These are phyloP conservation scores for Sporothrix inflata DNA, from an alignment of 2,329 filamentous ascomycete species.

Conservation along the genomic window DNA sequence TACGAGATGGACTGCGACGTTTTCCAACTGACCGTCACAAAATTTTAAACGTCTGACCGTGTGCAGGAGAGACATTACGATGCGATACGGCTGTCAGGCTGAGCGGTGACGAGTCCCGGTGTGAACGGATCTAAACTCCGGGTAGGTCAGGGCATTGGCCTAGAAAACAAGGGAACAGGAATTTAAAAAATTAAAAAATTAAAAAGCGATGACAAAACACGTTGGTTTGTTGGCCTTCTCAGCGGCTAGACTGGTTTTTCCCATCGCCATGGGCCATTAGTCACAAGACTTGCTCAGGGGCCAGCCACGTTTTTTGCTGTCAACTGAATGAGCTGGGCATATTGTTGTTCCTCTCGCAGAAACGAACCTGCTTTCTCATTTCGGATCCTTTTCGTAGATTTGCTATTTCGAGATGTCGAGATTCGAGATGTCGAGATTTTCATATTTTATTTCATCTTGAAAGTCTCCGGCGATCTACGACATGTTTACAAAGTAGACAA, in stretches of 20 bases:
- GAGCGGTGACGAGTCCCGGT: no score
- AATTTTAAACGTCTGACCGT: no score
- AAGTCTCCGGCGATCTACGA: not conserved
- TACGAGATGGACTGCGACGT: no score
- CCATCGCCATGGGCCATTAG: not conserved
- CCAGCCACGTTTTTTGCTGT: not conserved
- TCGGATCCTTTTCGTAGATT: not conserved
- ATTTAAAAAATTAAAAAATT: no score
- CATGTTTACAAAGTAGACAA: not conserved
- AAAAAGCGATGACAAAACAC: not conserved
- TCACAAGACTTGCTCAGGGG: not conserved
- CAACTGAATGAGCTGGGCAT: not conserved
- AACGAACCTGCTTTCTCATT: not conserved
- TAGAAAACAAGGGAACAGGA: no score
- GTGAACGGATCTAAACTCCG: not conserved
- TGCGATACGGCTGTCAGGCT: no score
- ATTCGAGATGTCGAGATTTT: not conserved
- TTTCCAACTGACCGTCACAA: no score
- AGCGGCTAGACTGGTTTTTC: constrained; percentile 11
- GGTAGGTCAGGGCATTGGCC: not conserved
- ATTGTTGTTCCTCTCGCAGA: not conserved
- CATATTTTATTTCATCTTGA: not conserved
- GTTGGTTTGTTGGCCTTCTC: not conserved
- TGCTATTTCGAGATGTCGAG: not conserved
- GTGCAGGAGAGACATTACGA: no score